Evolutionary conservation across 2,329 filamentous ascomycete species (phyloP), one percentile per base, ranked within the genome.

Genomic region (Domatiomyces globalis): DNA sequence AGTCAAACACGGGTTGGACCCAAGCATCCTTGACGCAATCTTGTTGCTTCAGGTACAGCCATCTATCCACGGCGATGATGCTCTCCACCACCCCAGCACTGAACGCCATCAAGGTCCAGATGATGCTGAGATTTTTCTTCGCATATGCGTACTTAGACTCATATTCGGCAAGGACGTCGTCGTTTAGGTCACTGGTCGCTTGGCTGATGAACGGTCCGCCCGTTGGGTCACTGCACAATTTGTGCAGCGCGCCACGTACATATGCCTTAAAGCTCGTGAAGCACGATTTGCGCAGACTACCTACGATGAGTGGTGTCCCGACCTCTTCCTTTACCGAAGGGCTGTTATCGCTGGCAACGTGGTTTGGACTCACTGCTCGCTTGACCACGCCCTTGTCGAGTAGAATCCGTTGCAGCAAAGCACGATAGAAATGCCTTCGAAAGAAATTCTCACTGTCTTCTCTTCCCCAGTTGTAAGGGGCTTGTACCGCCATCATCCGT

Each of bases 401-500:
- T 56, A 96, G 88, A n/a, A 98, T 83, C 53, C 84, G 84, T 66
- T 98, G 92, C 19, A 96, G 73, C 0, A 96, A 74, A 0, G 92
- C 87, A 45, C 92, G 85, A 71, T 84, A 98, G 68, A 92, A 95
- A 66, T 98, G 92, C 0, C 90, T 79, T 0, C 82, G 87, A 71
- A 98, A 96, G 70, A 96, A 98, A 6, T 73, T 75, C 49, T 88
- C 84, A 64, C 86, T 94, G 54, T 95, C 89, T 25, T 76, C 72
- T 20, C 74, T 72, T 1, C 84, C 85, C 92, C 92, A 98, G 70
- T 98, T 98, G 54, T 82, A 76, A 1, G 92, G 89, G 6, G 92
- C 92, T 70, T 98, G 92, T 48, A 94, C 89, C 2, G 90, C 90
- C 90, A 96, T 95, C 84, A 95, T 95, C 45, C 92, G 80, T 1